A percentile compares a stretch with the other conserved stretches of the same genome.
phyloP scores from a whole-genome alignment of 352 stramenopile species.

The Halophytophthora batemanensis region DNA sequence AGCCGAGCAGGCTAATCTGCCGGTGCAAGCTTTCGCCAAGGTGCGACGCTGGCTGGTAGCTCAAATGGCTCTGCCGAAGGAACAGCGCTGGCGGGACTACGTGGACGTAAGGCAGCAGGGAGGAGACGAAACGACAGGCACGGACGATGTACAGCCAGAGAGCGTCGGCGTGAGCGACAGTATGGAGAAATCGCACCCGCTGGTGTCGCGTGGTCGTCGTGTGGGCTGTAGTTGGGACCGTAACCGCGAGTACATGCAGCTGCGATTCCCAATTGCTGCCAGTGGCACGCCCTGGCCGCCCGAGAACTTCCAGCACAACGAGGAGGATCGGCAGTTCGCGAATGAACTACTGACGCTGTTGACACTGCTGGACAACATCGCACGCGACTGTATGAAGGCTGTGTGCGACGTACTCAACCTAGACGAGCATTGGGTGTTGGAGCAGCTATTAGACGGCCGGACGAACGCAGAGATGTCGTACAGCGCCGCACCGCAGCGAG shows the following conservation, averaged over 20 bases:
- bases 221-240: constrained; percentile 71
- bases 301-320: constrained; percentile 52
- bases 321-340: constrained; percentile 43
- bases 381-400: constrained; percentile 71
- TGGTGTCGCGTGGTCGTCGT: constrained; percentile 61
- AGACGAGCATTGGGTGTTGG: constrained; percentile 56
- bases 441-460: constrained; percentile 64
- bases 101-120: constrained; percentile 37
- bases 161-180: constrained; percentile 12
- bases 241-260: constrained; percentile 78
- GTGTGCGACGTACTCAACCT: constrained; percentile 72
- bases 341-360: constrained; percentile 54
- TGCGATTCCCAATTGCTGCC: constrained; percentile 54
- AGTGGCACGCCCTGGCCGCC: constrained; percentile 81
- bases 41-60: constrained; percentile 62
- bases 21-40: constrained; percentile 42
- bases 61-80: constrained; percentile 45
- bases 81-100: constrained; percentile 64
- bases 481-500: constrained; percentile 16
- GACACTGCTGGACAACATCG: constrained; percentile 59
- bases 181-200: constrained; percentile 28
- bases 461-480: constrained; percentile 25
- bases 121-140: constrained; percentile 3
- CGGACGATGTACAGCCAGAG: not conserved
- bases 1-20: constrained; percentile 55